These are phyloP conservation scores for Aspergillus flavus DNA, from an alignment of 2,329 filamentous ascomycete genomes.

Conservation along the genomic window DNA sequence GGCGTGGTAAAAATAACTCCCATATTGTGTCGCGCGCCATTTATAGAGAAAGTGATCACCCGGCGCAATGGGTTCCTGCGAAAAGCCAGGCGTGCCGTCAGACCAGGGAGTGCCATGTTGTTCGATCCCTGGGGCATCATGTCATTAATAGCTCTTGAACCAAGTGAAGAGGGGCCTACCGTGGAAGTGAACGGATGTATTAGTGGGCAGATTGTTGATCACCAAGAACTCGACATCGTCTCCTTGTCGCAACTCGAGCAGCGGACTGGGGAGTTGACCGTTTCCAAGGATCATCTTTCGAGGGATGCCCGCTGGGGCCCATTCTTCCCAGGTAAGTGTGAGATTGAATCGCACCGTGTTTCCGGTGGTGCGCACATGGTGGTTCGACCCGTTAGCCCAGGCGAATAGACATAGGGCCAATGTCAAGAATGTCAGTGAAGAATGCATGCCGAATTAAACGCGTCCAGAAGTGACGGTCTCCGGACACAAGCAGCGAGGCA, in stretches of 20 bases:
- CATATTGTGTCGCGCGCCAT: constrained; percentile 58
- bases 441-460: background rate
- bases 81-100: constrained; percentile 60
- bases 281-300: constrained; percentile 32
- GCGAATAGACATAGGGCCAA: constrained; percentile 14
- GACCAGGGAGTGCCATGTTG: constrained; percentile 58
- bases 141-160: background rate
- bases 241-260: constrained; percentile 27
- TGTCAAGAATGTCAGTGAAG: constrained; percentile 8
- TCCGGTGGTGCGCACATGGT: constrained; percentile 8
- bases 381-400: constrained; percentile 8
- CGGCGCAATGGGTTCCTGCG: constrained; percentile 55
- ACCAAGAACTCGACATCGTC: constrained; percentile 34
- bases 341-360: constrained; percentile 30
- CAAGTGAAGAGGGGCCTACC: constrained; percentile 21
- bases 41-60: constrained; percentile 53
- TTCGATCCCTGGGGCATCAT: constrained; percentile 39
- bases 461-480: background rate
- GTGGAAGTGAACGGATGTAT: constrained; percentile 34
- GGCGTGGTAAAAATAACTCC: constrained; percentile 63
- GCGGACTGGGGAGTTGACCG: constrained; percentile 32
- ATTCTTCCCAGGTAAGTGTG: constrained; percentile 35
- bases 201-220: constrained; percentile 27
- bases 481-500: background rate
- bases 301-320: constrained; percentile 30